phyloP scores from a whole-genome alignment of 495 filamentous ascomycete genomes.

The Chaetomium cochliodes region DNA sequence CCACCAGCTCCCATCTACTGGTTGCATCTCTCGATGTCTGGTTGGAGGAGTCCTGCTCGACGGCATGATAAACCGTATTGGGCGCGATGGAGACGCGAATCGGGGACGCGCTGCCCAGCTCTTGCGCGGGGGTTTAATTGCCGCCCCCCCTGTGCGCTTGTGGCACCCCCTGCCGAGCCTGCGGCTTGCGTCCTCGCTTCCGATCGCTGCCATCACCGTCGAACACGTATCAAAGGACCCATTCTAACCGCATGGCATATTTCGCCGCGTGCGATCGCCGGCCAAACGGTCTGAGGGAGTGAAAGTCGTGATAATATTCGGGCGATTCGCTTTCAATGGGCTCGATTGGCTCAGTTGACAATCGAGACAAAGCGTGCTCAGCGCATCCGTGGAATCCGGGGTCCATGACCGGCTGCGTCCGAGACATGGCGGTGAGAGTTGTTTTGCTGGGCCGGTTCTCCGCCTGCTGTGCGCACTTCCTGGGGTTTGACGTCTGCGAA shows the following conservation, averaged over 20 bases:
- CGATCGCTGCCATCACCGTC: slow-evolving; percentile 20
- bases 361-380: neutral
- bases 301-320: neutral
- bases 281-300: slow-evolving; percentile 8
- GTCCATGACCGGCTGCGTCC: neutral
- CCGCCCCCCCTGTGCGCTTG: slow-evolving; percentile 18
- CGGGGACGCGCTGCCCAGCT: slow-evolving; percentile 25
- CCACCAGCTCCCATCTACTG: neutral
- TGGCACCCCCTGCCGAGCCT: slow-evolving; percentile 22
- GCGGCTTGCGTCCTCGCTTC: slow-evolving; percentile 15
- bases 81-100: slow-evolving; percentile 31
- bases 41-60: slow-evolving; percentile 8
- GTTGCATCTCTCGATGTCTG: neutral
- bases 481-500: slow-evolving; percentile 25
- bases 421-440: slow-evolving; percentile 5
- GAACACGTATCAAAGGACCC: slow-evolving; percentile 25
- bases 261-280: slow-evolving; percentile 14
- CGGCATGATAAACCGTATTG: slow-evolving; percentile 25
- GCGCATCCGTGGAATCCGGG: neutral
- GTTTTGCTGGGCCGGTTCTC: too few relatives aligned
- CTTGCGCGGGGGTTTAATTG: slow-evolving; percentile 32
- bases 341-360: neutral
- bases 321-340: neutral
- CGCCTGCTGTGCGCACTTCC: neutral
- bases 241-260: slow-evolving; percentile 15